Conservation (phyloP, 345 rosid genomes). For the Pistacia atlantica region DNA sequence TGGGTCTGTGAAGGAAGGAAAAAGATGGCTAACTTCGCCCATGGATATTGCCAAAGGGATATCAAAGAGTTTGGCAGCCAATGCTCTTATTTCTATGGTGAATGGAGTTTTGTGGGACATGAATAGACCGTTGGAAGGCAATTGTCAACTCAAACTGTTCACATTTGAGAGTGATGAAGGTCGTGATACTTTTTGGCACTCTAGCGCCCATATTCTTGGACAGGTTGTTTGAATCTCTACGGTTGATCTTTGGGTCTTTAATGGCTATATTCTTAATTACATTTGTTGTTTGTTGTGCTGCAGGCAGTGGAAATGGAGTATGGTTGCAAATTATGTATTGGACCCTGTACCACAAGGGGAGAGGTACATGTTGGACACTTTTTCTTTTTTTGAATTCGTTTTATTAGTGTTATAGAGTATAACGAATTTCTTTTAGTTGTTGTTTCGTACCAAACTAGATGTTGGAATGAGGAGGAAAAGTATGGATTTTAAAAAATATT, state of each 20-base stretch:
- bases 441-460: background rate
- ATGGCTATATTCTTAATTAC: background rate
- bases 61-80: slow-evolving; percentile 65
- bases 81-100: slow-evolving; percentile 65
- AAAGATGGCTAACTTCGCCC: slow-evolving; percentile 76
- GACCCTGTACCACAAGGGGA: slow-evolving; percentile 93
- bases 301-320: slow-evolving; percentile 84
- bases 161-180: slow-evolving; percentile 79
- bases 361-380: slow-evolving; percentile 54
- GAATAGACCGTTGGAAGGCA: slow-evolving; percentile 78
- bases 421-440: background rate
- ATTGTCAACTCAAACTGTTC: slow-evolving; percentile 73
- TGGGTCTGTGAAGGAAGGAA: slow-evolving; percentile 88
- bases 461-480: too few relatives aligned
- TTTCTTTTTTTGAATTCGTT: background rate
- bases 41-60: slow-evolving; percentile 70
- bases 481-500: too few relatives aligned
- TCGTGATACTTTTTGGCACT: slow-evolving; percentile 97
- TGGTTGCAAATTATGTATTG: slow-evolving; percentile 95
- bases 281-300: slow-evolving; percentile 5
- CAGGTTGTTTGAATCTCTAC: slow-evolving; percentile 44
- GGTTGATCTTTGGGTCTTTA: background rate
- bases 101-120: slow-evolving; percentile 90
- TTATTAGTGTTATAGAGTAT: background rate
- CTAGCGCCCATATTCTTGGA: slow-evolving; percentile 98